These are phyloP conservation scores for Calonectria fujianensis DNA, from an alignment of 2,329 filamentous ascomycete species.

Conservation along the genomic window DNA sequence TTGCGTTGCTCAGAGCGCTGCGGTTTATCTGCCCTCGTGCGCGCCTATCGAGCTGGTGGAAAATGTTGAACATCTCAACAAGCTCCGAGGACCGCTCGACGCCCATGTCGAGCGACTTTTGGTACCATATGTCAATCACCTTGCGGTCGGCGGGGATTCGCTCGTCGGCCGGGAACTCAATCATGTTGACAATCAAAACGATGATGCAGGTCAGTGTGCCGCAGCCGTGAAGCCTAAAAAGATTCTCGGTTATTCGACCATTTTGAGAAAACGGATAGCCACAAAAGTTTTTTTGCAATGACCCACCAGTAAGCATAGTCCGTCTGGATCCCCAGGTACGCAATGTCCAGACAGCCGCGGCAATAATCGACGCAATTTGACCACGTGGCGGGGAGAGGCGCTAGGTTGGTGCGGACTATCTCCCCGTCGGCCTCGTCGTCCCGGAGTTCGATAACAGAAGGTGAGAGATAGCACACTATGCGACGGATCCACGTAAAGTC, in stretches of 20 bases:
- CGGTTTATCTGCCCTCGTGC: slow-evolving; percentile 45
- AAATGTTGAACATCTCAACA: slow-evolving; percentile 38
- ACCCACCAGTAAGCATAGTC: slow-evolving; percentile 48
- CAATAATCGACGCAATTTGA: slow-evolving; percentile 42
- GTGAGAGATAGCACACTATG: slow-evolving; percentile 41
- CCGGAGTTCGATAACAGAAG: slow-evolving; percentile 44
- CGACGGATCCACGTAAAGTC: slow-evolving; percentile 46
- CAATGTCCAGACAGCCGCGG: slow-evolving; percentile 42
- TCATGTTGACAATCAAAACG: slow-evolving; percentile 48
- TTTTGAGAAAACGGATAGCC: background rate
- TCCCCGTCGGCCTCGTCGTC: slow-evolving; percentile 39
- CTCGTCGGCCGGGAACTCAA: slow-evolving; percentile 45
- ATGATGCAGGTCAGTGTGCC: slow-evolving; percentile 43
- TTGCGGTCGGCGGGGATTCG: slow-evolving; percentile 21
- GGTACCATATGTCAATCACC: slow-evolving; percentile 37
- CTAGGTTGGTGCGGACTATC: slow-evolving; percentile 34
- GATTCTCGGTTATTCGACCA: background rate
- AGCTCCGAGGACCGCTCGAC: slow-evolving; percentile 27
- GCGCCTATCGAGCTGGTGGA: slow-evolving; percentile 42
- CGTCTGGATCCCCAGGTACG: slow-evolving; percentile 23
- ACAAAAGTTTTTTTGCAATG: background rate
- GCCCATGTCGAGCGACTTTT: slow-evolving; percentile 19
- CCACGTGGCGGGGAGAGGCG: slow-evolving; percentile 47
- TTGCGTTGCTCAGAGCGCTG: background rate
- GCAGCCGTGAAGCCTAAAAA: slow-evolving; percentile 45